Percentiles rank a stretch among this genome's conserved stretches.
These are phyloP conservation scores for Rhodomyrtus tomentosa DNA, from an alignment of 345 rosid genomes.

Conservation along the genomic window DNA sequence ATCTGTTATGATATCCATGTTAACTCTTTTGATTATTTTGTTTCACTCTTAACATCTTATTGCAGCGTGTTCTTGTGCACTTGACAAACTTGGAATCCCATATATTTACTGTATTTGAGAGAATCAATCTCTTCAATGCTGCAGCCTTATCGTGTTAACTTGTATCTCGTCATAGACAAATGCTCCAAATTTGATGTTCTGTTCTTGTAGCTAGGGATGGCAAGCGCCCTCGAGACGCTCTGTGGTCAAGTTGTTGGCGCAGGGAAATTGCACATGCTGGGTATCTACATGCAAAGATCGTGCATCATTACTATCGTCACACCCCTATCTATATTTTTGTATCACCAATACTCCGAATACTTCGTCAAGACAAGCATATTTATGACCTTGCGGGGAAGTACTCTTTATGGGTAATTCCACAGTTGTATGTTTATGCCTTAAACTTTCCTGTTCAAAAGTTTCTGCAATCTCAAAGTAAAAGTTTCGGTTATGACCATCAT, in stretches of 20 bases:
- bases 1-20: too few relatives aligned
- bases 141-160: neutral
- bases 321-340: slow-evolving; percentile 24
- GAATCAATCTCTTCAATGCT: neutral
- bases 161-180: neutral
- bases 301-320: slow-evolving; percentile 24
- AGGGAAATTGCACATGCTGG: slow-evolving; percentile 33
- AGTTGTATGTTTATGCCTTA: slow-evolving; percentile 30
- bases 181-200: neutral
- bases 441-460: slow-evolving; percentile 42
- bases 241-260: slow-evolving; percentile 59
- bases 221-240: slow-evolving; percentile 52
- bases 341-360: slow-evolving; percentile 24
- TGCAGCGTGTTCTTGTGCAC: too few relatives aligned
- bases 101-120: neutral
- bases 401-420: slow-evolving; percentile 30
- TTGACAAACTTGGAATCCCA: neutral
- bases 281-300: slow-evolving; percentile 45
- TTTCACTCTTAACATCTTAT: too few relatives aligned
- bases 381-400: slow-evolving; percentile 35
- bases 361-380: slow-evolving; percentile 28
- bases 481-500: slow-evolving; percentile 41
- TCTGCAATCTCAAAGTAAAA: slow-evolving; percentile 40
- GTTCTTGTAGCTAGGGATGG: slow-evolving; percentile 40
- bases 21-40: too few relatives aligned